These are phyloP conservation scores for Alloteropsis semialata DNA, from an alignment of 176 grass and related monocot genomes.

Conservation along the genomic window DNA sequence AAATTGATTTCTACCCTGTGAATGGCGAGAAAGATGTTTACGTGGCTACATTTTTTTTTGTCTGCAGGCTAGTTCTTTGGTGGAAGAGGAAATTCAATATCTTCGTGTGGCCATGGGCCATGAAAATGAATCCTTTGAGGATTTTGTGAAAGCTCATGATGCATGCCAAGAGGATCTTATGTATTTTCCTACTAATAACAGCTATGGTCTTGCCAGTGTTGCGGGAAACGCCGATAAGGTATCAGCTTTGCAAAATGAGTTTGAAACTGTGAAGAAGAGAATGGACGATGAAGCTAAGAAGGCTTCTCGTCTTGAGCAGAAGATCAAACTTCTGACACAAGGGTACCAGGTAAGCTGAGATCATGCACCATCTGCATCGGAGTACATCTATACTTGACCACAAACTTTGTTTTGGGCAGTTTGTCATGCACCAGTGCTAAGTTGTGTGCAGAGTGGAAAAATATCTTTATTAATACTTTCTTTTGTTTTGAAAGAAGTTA, in stretches of 20 bases:
- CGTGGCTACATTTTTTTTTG: neutral
- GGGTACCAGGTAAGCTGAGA: conserved; percentile 73
- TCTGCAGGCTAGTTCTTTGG: conserved; percentile 64
- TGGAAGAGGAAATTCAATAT: conserved; percentile 71
- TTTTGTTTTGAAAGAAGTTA: too few relatives aligned
- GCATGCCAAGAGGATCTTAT: conserved; percentile 94
- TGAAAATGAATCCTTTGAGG: conserved; percentile 80
- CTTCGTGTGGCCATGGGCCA: conserved; percentile 83
- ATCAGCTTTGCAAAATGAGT: conserved; percentile 73
- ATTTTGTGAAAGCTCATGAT: conserved; percentile 84
- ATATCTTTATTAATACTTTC: neutral
- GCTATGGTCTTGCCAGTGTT: conserved; percentile 83
- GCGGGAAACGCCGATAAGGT: conserved; percentile 78
- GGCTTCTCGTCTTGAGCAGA: conserved; percentile 81
- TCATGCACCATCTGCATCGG: neutral
- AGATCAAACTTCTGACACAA: conserved; percentile 90
- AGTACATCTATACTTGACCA: neutral
- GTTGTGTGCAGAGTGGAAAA: neutral
- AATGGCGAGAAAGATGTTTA: neutral
- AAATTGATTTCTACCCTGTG: neutral
- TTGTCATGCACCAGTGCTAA: neutral
- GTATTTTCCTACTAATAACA: conserved; percentile 70
- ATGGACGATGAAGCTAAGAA: conserved; percentile 97
- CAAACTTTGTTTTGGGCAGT: neutral
- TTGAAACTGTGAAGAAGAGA: conserved; percentile 81